Percentiles rank a stretch among this genome's conserved stretches.
phyloP scores from a whole-genome alignment of 306 rosid species.

The Vigna unguiculata region DNA sequence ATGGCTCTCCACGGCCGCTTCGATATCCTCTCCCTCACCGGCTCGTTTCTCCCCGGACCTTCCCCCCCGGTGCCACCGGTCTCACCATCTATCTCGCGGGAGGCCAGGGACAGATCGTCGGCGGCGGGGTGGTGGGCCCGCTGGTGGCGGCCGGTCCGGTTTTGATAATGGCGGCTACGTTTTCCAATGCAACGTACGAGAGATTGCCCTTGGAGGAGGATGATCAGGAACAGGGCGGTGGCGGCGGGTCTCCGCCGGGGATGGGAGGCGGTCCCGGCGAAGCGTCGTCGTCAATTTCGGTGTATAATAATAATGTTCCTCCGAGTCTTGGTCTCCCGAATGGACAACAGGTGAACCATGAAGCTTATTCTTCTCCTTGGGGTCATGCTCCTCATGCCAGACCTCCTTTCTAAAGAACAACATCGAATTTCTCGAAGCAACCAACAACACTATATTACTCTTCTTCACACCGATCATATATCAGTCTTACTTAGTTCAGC shows the following conservation, averaged over 20 bases:
- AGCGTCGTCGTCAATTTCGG: conserved; percentile 47
- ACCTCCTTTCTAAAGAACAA: conserved; percentile 51
- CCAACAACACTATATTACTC: not conserved
- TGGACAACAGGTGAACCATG: conserved; percentile 75
- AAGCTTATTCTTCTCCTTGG: conserved; percentile 73
- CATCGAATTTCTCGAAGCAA: not conserved
- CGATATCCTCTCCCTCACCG: conserved; percentile 77
- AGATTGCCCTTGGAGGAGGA: conserved; percentile 80
- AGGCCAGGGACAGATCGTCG: conserved; percentile 83
- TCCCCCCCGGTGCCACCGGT: conserved; percentile 73
- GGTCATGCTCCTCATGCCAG: conserved; percentile 66
- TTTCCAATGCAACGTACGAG: conserved; percentile 81
- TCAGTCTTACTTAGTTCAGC: not conserved
- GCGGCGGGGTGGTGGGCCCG: conserved; percentile 80
- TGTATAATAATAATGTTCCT: conserved; percentile 42
- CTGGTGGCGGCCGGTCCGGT: conserved; percentile 79
- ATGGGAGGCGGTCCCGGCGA: conserved; percentile 45
- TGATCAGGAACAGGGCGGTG: conserved; percentile 53
- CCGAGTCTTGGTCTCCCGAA: conserved; percentile 54
- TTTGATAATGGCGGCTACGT: conserved; percentile 80
- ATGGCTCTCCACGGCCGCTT: conserved; percentile 77
- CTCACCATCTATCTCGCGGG: conserved; percentile 79
- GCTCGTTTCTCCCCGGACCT: conserved; percentile 76
- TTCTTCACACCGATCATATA: not conserved
- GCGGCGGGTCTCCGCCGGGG: conserved; percentile 51